Conservation (phyloP, 2,329 filamentous ascomycete species). For the Diaporthe ilicicola region DNA sequence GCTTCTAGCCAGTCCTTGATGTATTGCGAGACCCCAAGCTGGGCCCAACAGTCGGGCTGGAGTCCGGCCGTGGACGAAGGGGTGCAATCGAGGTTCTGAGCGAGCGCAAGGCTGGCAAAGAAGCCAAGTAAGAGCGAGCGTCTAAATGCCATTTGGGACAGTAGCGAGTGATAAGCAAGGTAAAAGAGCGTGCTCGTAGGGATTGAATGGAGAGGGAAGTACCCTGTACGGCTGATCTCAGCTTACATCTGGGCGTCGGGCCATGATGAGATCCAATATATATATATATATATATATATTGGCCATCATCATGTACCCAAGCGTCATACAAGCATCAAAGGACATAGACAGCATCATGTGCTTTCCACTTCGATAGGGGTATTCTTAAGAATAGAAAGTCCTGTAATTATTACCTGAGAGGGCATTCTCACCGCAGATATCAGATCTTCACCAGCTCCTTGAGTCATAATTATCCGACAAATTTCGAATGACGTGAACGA, state of each 20-base stretch:
- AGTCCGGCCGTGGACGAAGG: constrained; percentile 30
- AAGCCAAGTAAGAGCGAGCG: not conserved
- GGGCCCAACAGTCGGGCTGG: constrained; percentile 37
- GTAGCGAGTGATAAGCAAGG: not conserved
- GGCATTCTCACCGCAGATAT: no score
- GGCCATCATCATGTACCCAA: no score
- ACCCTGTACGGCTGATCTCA: not conserved
- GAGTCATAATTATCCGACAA: no score
- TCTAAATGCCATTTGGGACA: not conserved
- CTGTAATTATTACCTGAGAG: no score
- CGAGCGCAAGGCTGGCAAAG: not conserved
- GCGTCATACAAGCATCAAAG: no score
- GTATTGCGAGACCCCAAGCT: constrained; percentile 37
- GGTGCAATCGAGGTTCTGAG: not conserved
- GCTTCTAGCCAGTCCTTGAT: constrained; percentile 39
- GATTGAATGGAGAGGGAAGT: not conserved
- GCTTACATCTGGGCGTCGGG: not conserved
- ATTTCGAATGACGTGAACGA: no score
- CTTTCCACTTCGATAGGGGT: no score
- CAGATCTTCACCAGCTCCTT: no score
- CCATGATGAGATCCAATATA: not conserved
- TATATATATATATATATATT: no score
- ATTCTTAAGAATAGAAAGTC: no score
- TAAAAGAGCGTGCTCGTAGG: not conserved
- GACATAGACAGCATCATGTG: no score